These are phyloP conservation scores for Cucumis melo DNA, from an alignment of 306 rosid genomes.

Conservation along the genomic window DNA sequence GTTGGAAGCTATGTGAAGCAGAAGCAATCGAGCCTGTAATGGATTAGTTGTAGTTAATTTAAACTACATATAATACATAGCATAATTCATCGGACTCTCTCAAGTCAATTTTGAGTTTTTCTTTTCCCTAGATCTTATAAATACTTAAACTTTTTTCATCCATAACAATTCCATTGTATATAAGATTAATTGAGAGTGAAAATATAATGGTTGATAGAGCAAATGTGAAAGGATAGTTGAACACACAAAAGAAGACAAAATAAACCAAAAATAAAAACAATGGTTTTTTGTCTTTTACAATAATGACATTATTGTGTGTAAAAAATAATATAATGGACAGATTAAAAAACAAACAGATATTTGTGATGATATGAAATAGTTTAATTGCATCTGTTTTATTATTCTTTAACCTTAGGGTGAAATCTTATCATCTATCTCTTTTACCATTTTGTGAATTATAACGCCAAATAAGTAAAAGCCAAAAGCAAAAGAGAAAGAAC, in stretches of 20 bases:
- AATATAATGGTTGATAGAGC: not conserved
- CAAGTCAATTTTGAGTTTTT: too few relatives aligned
- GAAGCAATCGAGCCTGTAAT: too few relatives aligned
- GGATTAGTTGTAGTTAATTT: too few relatives aligned
- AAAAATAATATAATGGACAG: not conserved
- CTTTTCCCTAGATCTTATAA: too few relatives aligned
- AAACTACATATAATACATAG: too few relatives aligned
- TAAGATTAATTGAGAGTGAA: too few relatives aligned
- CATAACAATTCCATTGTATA: too few relatives aligned
- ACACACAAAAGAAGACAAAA: not conserved
- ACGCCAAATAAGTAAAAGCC: too few relatives aligned
- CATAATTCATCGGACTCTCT: too few relatives aligned
- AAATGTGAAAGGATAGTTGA: not conserved
- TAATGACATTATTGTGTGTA: not conserved
- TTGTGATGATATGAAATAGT: not conserved
- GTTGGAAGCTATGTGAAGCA: too few relatives aligned
- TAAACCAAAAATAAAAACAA: not conserved
- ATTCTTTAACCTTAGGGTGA: not conserved
- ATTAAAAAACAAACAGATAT: not conserved
- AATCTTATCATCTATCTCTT: not conserved
- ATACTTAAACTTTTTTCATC: too few relatives aligned
- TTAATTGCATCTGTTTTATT: not conserved
- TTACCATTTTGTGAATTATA: not conserved
- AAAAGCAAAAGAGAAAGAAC: too few relatives aligned
- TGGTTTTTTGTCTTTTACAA: not conserved